These are phyloP conservation scores for Rosa multiflora DNA, from an alignment of 306 rosid genomes.

Conservation along the genomic window DNA sequence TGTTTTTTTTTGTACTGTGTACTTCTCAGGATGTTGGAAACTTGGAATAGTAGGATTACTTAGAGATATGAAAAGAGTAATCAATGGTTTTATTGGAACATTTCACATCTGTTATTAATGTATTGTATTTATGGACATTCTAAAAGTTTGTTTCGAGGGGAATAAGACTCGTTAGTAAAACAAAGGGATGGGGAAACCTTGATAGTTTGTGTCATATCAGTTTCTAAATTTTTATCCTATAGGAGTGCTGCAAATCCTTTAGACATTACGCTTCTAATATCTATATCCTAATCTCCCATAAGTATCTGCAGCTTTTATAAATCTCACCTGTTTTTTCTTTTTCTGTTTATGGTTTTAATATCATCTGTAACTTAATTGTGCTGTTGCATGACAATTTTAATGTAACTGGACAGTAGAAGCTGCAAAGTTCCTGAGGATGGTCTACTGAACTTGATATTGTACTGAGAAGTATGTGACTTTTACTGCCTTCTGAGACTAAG, in stretches of 20 bases:
- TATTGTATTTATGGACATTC: neutral
- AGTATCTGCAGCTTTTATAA: neutral
- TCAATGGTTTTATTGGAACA: neutral
- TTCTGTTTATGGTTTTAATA: neutral
- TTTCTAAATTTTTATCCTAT: neutral
- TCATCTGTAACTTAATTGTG: constrained; percentile 7
- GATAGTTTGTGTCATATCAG: neutral
- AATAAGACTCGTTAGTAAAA: neutral
- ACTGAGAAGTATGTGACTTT: neutral
- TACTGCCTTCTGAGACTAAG: constrained; percentile 13
- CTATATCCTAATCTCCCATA: neutral
- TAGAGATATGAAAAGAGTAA: neutral
- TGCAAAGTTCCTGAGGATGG: constrained; percentile 12
- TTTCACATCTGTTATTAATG: neutral
- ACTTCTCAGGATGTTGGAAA: neutral
- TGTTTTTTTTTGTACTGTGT: neutral
- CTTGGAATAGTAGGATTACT: neutral
- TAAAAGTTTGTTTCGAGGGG: neutral
- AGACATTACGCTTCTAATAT: neutral
- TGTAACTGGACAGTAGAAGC: neutral
- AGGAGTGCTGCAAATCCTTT: neutral
- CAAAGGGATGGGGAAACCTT: neutral
- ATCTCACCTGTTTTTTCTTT: neutral
- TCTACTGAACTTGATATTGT: constrained; percentile 10
- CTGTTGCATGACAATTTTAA: constrained; percentile 15